Evolutionary conservation across 352 stramenopile genomes (phyloP).

Genomic region (Pythium oligandrum): DNA sequence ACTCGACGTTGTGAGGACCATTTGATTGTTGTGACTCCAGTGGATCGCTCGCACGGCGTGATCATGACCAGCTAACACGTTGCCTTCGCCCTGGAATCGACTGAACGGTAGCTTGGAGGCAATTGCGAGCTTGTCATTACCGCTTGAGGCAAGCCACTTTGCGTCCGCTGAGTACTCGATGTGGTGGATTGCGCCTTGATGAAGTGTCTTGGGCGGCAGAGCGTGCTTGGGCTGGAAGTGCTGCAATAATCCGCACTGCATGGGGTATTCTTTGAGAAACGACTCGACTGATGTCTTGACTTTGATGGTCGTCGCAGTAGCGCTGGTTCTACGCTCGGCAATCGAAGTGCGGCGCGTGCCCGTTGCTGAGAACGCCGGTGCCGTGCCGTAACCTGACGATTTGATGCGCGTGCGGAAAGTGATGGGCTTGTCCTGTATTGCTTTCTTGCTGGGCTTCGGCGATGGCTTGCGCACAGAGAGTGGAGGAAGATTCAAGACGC

Average conservation of each 20-base stretch:
- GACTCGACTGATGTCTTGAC: constrained; percentile 13
- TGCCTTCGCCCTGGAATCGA: constrained; percentile 58
- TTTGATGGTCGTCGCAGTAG: constrained; percentile 1
- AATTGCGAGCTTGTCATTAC: constrained; percentile 58
- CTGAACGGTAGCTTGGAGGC: constrained; percentile 68
- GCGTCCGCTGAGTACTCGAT: constrained; percentile 78
- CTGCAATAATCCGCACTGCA: constrained; percentile 45
- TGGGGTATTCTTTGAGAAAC: constrained; percentile 74
- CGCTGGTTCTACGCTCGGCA: constrained; percentile 18
- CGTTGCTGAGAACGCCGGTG: constrained; percentile 15
- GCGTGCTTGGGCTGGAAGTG: constrained; percentile 54
- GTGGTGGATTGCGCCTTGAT: constrained; percentile 63
- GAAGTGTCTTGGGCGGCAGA: constrained; percentile 44
- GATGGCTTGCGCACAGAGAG: constrained; percentile 22
- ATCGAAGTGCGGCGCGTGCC: constrained; percentile 21
- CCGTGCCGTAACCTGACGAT: constrained; percentile 76
- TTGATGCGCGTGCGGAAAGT: constrained; percentile 77
- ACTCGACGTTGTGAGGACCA: constrained; percentile 59
- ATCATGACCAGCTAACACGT: constrained; percentile 66
- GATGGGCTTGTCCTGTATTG: constrained; percentile 64
- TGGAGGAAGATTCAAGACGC: constrained; percentile 48
- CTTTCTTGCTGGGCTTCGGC: constrained; percentile 15
- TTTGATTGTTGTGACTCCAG: constrained; percentile 72
- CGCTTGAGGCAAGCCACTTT: constrained; percentile 65
- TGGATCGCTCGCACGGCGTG: constrained; percentile 55